Conservation (phyloP, 768 basidiomycete genomes). For the Kwoniella shandongensis region DNA sequence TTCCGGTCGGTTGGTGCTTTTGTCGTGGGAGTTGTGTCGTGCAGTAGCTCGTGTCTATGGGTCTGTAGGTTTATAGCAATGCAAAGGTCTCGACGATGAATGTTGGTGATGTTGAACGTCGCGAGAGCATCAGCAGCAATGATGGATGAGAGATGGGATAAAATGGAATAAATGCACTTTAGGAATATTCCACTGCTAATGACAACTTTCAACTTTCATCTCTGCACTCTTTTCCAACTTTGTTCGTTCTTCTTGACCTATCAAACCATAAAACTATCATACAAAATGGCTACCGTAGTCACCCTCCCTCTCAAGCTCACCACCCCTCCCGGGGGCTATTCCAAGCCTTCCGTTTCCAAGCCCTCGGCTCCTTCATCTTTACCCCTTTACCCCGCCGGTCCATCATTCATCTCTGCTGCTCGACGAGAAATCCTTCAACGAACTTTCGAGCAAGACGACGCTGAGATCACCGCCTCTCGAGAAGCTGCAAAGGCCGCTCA, state of each 20-base stretch:
- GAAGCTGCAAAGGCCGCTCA: slow-evolving; percentile 59
- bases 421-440: slow-evolving; percentile 71
- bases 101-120: background rate
- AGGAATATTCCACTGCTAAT: no score
- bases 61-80: no score
- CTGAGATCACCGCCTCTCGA: slow-evolving; percentile 61
- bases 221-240: background rate
- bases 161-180: slow-evolving; percentile 19
- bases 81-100: no score
- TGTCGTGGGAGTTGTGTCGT: no score
- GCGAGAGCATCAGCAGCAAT: no score
- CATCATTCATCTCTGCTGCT: slow-evolving; percentile 80
- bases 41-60: no score
- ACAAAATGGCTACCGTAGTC: slow-evolving; percentile 47
- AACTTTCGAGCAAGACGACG: slow-evolving; percentile 81
- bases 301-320: slow-evolving; percentile 56
- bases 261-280: slow-evolving; percentile 1
- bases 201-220: background rate
- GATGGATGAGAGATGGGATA: slow-evolving; percentile 20
- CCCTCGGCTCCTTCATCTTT: slow-evolving; percentile 57
- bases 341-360: slow-evolving; percentile 53
- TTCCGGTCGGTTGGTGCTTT: no score
- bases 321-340: slow-evolving; percentile 58
- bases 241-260: no score
- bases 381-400: slow-evolving; percentile 77